Conservation (phyloP, 495 filamentous ascomycete species). For the Rhizodiscina lignyota region DNA sequence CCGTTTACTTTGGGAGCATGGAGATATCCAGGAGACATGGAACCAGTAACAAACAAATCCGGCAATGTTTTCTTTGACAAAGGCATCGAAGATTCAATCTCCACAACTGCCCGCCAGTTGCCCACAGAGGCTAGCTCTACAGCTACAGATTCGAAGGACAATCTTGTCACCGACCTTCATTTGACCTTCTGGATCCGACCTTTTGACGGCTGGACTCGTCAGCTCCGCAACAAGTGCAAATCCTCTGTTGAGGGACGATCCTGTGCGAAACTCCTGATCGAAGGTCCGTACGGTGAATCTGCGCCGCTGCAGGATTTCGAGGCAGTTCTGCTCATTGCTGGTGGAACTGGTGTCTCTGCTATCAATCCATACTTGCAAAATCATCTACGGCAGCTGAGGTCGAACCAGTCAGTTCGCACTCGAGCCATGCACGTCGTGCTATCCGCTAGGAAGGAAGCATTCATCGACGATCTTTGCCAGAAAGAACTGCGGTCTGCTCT, state of each 20-base stretch:
- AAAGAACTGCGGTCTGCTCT: not conserved
- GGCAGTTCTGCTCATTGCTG: constrained; percentile 38
- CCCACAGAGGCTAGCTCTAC: not conserved
- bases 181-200: constrained; percentile 31
- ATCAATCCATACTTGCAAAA: constrained; percentile 34
- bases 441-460: not conserved
- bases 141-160: no score
- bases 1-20: constrained; percentile 38
- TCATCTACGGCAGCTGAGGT: not conserved
- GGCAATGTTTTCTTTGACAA: not conserved
- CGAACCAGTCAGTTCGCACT: not conserved
- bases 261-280: constrained; percentile 32
- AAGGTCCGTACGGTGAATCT: constrained; percentile 41
- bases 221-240: constrained; percentile 24
- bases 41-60: not conserved
- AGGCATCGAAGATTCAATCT: not conserved
- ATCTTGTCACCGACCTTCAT: no score
- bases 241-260: no score
- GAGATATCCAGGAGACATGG: not conserved
- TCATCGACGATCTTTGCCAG: not conserved
- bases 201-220: constrained; percentile 31
- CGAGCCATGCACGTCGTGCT: not conserved
- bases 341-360: constrained; percentile 42
- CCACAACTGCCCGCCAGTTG: constrained; percentile 1
- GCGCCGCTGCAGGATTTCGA: constrained; percentile 32